Percentiles rank a stretch among this genome's conserved stretches.
These are phyloP conservation scores for Pyricularia sp. DNA, from an alignment of 2,329 filamentous ascomycete genomes.

Conservation along the genomic window DNA sequence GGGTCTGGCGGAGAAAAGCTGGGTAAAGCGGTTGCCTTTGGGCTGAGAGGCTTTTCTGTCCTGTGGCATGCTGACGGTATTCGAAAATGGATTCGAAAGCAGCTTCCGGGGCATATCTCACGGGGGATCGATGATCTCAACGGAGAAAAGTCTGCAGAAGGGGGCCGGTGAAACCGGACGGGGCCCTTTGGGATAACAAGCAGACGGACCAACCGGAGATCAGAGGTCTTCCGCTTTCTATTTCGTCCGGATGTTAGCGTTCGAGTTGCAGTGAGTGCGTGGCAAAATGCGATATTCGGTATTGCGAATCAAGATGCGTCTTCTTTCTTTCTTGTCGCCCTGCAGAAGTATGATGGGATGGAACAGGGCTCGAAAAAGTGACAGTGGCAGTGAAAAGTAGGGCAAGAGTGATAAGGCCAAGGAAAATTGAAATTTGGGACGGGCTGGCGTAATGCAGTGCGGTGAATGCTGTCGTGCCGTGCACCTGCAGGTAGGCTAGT, in stretches of 20 bases:
- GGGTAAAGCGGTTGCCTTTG: slow-evolving; percentile 68
- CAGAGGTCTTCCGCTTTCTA: background rate
- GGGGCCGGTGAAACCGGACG: slow-evolving; percentile 2
- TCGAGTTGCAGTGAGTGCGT: background rate
- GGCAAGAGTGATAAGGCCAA: background rate
- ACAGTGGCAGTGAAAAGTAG: background rate
- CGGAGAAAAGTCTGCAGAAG: slow-evolving; percentile 8
- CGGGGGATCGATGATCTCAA: slow-evolving; percentile 6
- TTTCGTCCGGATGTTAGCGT: background rate
- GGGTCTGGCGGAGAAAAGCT: slow-evolving; percentile 71
- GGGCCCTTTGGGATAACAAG: background rate
- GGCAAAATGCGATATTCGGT: background rate
- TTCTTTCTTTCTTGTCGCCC: background rate
- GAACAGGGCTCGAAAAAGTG: background rate
- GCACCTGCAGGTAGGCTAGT: background rate
- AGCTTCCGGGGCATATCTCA: slow-evolving; percentile 48
- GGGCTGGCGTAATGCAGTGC: background rate
- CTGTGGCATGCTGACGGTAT: slow-evolving; percentile 35
- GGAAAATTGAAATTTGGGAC: background rate
- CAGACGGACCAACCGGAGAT: background rate
- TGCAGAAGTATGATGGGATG: background rate
- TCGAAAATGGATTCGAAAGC: slow-evolving; percentile 46
- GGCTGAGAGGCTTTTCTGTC: slow-evolving; percentile 52
- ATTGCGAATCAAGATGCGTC: background rate
- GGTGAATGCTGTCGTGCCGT: background rate